Percentiles rank a stretch among this genome's conserved stretches.
Conservation (phyloP, 768 basidiomycete species). For the Russula vinacea region DNA sequence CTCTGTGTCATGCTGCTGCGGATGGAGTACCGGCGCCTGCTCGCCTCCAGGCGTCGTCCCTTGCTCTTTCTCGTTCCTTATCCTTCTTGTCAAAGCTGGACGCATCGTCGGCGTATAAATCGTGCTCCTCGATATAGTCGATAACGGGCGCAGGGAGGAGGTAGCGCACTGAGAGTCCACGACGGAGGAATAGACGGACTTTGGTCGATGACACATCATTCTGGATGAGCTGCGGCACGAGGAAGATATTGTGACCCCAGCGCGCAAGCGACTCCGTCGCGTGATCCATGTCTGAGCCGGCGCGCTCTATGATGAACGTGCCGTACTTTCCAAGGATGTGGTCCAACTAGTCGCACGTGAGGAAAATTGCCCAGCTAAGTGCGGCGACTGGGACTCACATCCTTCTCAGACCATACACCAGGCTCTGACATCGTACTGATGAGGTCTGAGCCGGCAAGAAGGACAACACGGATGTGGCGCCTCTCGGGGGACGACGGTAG, state of each 20-base stretch:
- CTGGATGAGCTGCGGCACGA: slow-evolving; percentile 92
- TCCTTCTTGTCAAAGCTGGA: slow-evolving; percentile 39
- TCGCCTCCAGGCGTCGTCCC: slow-evolving; percentile 15
- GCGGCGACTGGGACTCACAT: slow-evolving; percentile 56
- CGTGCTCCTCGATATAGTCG: slow-evolving; percentile 88
- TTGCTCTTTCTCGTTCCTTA: slow-evolving; percentile 34
- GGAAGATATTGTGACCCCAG: slow-evolving; percentile 43
- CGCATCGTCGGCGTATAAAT: slow-evolving; percentile 67
- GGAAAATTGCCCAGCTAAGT: slow-evolving; percentile 21
- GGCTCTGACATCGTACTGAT: slow-evolving; percentile 98
- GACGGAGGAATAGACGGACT: slow-evolving; percentile 73
- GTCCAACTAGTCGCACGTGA: slow-evolving; percentile 60
- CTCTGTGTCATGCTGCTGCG: slow-evolving; percentile 4
- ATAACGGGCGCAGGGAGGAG: slow-evolving; percentile 88
- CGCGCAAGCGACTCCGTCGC: slow-evolving; percentile 31
- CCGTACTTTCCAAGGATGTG: slow-evolving; percentile 96
- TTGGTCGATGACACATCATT: slow-evolving; percentile 98
- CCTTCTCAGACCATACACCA: slow-evolving; percentile 92
- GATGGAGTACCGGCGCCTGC: slow-evolving; percentile 20
- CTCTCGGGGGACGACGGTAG: slow-evolving; percentile 72
- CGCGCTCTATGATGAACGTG: slow-evolving; percentile 90
- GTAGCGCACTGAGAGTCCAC: slow-evolving; percentile 83
- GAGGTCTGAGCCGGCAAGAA: slow-evolving; percentile 96
- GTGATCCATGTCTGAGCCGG: slow-evolving; percentile 59
- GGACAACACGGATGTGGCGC: slow-evolving; percentile 78